Conservation (phyloP, 257 asterid species). For the Penstemon barbatus region DNA sequence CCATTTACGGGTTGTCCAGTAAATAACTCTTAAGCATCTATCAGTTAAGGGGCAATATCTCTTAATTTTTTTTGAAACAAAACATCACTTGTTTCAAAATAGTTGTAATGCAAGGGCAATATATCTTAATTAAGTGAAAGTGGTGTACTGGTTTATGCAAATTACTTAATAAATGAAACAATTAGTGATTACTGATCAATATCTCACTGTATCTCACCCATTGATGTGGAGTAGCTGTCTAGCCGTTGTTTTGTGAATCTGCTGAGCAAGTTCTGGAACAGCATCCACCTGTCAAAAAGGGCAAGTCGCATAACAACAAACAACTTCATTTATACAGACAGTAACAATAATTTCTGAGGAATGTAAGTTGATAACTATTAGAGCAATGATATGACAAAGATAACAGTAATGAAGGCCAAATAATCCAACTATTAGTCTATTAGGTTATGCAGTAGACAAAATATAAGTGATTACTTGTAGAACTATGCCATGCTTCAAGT, state of each 20-base stretch:
- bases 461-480: neutral
- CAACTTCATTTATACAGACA: slow-evolving; percentile 3
- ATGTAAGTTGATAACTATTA: slow-evolving; percentile 11
- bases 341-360: slow-evolving; percentile 20
- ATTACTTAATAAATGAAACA: slow-evolving; percentile 11
- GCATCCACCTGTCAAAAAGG: slow-evolving; percentile 81
- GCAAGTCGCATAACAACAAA: slow-evolving; percentile 29
- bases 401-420: slow-evolving; percentile 16
- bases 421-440: neutral
- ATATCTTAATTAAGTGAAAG: neutral
- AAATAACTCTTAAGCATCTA: slow-evolving; percentile 12
- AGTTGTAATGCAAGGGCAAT: neutral
- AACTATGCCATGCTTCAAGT: neutral
- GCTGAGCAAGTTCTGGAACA: slow-evolving; percentile 83
- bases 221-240: slow-evolving; percentile 80
- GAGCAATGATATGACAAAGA: slow-evolving; percentile 11
- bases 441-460: slow-evolving; percentile 15
- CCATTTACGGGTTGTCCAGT: neutral
- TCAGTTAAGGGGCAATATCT: slow-evolving; percentile 15
- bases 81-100: no score
- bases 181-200: slow-evolving; percentile 14
- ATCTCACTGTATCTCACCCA: slow-evolving; percentile 62
- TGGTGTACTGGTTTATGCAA: neutral
- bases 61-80: neutral
- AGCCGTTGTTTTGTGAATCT: slow-evolving; percentile 85